A percentile compares a stretch with the other conserved stretches of the same genome.
Evolutionary conservation across 2,329 filamentous ascomycete genomes (phyloP).

Genomic region (Thelonectria rubi): DNA sequence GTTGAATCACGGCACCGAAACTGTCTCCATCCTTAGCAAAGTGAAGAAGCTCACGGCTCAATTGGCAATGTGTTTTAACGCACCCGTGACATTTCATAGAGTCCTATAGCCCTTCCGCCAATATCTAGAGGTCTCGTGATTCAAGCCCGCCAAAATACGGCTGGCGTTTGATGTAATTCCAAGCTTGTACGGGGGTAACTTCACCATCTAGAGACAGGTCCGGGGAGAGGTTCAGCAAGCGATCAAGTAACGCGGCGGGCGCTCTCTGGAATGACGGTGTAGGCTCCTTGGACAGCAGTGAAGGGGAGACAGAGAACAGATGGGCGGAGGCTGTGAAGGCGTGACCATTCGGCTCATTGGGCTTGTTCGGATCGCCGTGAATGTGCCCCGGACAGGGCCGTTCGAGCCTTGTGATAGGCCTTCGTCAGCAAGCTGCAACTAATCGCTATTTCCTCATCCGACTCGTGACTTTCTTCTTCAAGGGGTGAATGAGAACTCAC

Average conservation of each 20-base stretch:
- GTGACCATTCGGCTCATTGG: background rate
- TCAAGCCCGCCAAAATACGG: conserved; percentile 18
- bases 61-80: background rate
- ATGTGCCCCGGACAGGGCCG: conserved; percentile 6
- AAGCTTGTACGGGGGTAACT: conserved; percentile 26
- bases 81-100: conserved; percentile 27
- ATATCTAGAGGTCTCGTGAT: background rate
- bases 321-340: background rate
- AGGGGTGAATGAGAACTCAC: conserved; percentile 21
- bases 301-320: background rate
- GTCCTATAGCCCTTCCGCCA: conserved; percentile 15
- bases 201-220: conserved; percentile 21
- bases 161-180: conserved; percentile 21
- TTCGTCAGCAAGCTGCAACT: background rate
- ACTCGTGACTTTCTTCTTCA: no score
- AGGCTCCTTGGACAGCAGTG: background rate
- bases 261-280: background rate
- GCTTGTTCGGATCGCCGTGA: conserved; percentile 8
- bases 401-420: background rate
- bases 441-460: background rate
- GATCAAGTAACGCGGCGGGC: conserved; percentile 8
- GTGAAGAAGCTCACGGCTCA: background rate
- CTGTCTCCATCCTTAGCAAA: conserved; percentile 3
- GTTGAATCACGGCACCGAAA: conserved; percentile 25
- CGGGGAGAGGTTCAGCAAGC: conserved; percentile 20